phyloP scores from a whole-genome alignment of 139 green algal genomes.

The Closterium sp. region DNA sequence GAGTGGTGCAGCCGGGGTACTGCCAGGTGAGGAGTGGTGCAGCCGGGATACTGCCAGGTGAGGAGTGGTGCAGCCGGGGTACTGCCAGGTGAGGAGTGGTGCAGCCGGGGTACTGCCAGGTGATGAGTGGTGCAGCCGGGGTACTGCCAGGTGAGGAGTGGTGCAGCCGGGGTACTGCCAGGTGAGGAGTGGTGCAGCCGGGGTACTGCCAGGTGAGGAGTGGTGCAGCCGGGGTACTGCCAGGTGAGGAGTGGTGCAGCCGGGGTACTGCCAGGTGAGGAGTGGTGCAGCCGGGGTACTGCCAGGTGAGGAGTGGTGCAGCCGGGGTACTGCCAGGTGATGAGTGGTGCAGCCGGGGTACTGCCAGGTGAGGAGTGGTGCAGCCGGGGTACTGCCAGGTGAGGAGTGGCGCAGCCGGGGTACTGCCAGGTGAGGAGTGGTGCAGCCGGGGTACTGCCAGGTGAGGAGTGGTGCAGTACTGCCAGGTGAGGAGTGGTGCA shows the following conservation, averaged over 20 bases:
- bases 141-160: background rate
- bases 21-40: background rate
- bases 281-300: no score
- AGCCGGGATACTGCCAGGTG: background rate
- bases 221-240: background rate
- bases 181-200: no score
- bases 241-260: background rate
- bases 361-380: background rate
- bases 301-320: background rate
- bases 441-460: background rate
- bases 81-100: background rate
- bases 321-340: background rate
- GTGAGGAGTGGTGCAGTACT: no score
- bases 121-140: background rate
- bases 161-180: background rate
- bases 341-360: no score
- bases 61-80: background rate
- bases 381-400: no score
- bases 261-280: background rate
- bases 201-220: no score
- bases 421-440: background rate
- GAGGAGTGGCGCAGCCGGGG: background rate
- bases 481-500: background rate
- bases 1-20: no score
- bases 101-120: background rate